phyloP scores from a whole-genome alignment of 495 filamentous ascomycete species.

The Venustampulla echinocandica region DNA sequence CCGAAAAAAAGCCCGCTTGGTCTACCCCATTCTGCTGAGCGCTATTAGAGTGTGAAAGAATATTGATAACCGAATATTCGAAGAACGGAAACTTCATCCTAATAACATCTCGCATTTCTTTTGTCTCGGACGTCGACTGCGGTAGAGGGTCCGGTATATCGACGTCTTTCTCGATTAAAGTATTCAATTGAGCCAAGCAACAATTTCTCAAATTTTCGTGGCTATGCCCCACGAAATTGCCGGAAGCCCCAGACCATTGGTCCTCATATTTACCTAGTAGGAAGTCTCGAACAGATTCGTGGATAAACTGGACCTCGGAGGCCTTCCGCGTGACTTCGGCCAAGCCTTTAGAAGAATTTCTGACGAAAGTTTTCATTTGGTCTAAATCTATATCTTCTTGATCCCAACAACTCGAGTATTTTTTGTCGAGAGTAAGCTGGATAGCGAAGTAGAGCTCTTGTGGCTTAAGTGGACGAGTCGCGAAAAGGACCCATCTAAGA shows the following conservation, averaged over 20 bases:
- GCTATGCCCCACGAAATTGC: conserved; percentile 23
- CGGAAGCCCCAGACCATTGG: conserved; percentile 18
- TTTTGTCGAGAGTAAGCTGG: conserved; percentile 11
- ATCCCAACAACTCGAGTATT: conserved; percentile 15
- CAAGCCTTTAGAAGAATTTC: conserved; percentile 28
- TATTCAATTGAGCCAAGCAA: conserved; percentile 23
- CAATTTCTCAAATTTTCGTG: conserved; percentile 31
- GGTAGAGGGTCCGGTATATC: conserved; percentile 21
- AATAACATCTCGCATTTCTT: conserved; percentile 16
- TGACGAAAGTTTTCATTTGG: conserved; percentile 25
- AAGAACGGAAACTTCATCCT: conserved; percentile 33
- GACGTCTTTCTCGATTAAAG: conserved; percentile 16
- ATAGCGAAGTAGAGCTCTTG: conserved; percentile 32
- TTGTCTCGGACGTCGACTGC: conserved; percentile 17
- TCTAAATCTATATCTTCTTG: conserved; percentile 20
- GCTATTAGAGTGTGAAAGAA: conserved; percentile 36
- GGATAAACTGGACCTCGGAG: conserved; percentile 31
- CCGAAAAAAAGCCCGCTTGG: conserved; percentile 32
- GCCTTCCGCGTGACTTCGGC: conserved; percentile 22
- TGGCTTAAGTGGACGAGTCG: conserved; percentile 23
- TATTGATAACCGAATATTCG: conserved; percentile 34
- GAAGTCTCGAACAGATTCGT: conserved; percentile 36
- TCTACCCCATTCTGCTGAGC: conserved; percentile 29
- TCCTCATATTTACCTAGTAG: conserved; percentile 16
- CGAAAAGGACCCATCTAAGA: conserved; percentile 32